A percentile compares a stretch with the other conserved stretches of the same genome.
These are phyloP conservation scores for Vigna angularis DNA, from an alignment of 306 rosid genomes.

Conservation along the genomic window DNA sequence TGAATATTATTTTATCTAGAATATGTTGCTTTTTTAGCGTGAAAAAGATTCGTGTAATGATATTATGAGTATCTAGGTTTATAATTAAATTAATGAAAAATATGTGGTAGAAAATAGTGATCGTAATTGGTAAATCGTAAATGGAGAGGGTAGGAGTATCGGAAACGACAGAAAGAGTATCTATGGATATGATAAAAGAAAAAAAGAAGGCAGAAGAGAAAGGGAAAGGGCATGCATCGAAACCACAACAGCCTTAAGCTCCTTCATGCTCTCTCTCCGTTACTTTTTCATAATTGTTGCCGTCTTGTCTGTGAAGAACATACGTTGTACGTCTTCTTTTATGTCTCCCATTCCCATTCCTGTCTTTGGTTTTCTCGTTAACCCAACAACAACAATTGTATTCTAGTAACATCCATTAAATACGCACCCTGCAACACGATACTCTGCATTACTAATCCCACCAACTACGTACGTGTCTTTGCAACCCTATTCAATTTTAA, in stretches of 20 bases:
- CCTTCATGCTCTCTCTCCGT: conserved; percentile 8
- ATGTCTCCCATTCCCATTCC: conserved; percentile 42
- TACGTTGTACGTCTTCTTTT: conserved; percentile 57
- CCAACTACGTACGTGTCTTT: conserved; percentile 43
- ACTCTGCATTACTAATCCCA: conserved; percentile 31
- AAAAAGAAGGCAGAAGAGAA: conserved; percentile 11
- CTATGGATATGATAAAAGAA: conserved; percentile 15
- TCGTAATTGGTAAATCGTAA: no score
- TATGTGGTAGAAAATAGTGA: no score
- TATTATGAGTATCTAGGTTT: no score
- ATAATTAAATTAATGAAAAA: no score
- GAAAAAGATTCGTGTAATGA: no score
- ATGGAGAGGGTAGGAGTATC: no score
- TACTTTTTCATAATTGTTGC: conserved; percentile 43
- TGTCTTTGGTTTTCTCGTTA: neutral
- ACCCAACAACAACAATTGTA: no score
- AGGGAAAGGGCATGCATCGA: conserved; percentile 47
- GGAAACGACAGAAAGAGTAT: conserved; percentile 41
- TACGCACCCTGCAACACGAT: conserved; percentile 13
- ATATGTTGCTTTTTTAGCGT: no score
- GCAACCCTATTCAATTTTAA: conserved; percentile 35
- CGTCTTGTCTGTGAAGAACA: conserved; percentile 57
- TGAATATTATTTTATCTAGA: no score
- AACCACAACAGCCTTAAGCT: conserved; percentile 26
- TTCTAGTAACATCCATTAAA: conserved; percentile 32